Evolutionary conservation across 129 eudicot species (phyloP).

Genomic region (Chrysanthemum lavandulifolium): DNA sequence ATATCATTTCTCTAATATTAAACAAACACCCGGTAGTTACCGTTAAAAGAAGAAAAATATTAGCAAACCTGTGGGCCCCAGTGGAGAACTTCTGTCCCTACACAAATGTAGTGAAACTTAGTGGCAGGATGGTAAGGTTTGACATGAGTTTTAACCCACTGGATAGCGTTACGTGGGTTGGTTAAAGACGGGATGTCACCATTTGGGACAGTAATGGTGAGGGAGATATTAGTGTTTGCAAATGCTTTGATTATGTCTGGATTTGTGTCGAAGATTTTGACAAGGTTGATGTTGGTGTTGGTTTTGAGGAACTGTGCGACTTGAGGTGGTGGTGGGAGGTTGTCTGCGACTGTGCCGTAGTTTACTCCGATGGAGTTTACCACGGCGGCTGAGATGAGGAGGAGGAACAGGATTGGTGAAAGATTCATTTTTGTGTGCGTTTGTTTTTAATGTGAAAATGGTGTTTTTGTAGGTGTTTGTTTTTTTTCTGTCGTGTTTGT

Average conservation of each 20-base stretch:
- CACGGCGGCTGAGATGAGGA: constrained; percentile 21
- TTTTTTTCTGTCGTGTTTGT: background rate
- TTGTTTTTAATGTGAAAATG: constrained; percentile 2
- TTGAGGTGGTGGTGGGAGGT: constrained; percentile 42
- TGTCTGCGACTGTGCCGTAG: constrained; percentile 50
- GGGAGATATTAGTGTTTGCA: constrained; percentile 26
- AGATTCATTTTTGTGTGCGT: background rate
- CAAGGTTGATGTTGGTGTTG: constrained; percentile 32
- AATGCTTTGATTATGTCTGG: constrained; percentile 35
- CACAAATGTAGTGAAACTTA: constrained; percentile 52
- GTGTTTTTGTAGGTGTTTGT: constrained; percentile 15
- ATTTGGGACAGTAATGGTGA: constrained; percentile 38
- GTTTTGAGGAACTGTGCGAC: constrained; percentile 40
- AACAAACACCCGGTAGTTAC: too few relatives aligned
- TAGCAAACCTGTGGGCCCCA: constrained; percentile 76
- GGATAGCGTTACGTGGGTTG: constrained; percentile 34
- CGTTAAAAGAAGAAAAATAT: too few relatives aligned
- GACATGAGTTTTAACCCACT: constrained; percentile 29
- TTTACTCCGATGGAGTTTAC: constrained; percentile 44
- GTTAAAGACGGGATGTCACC: constrained; percentile 37
- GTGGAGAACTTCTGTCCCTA: constrained; percentile 86
- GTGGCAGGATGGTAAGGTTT: constrained; percentile 37
- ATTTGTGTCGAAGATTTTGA: constrained; percentile 35
- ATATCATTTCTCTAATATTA: too few relatives aligned
- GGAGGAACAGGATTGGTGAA: background rate